Evolutionary conservation across 768 basidiomycete genomes (phyloP).

Genomic region (Psilocybe cubensis): DNA sequence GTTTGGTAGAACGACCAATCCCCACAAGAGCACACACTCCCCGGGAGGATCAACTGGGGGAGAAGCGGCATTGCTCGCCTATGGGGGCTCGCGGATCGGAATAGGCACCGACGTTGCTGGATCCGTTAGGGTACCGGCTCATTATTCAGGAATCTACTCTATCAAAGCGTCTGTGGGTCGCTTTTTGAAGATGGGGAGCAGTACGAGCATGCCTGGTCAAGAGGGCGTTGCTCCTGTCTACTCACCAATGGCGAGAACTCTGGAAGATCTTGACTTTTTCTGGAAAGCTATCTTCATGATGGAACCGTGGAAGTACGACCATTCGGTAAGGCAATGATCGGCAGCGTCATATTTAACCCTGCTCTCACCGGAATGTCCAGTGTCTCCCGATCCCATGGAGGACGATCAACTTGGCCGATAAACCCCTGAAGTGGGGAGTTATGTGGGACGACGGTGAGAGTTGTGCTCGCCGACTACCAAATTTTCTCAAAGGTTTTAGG

Average conservation of each 20-base stretch:
- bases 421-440: slow-evolving; percentile 56
- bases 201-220: slow-evolving; percentile 54
- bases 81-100: slow-evolving; percentile 62
- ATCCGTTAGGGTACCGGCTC: slow-evolving; percentile 66
- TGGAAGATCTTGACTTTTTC: slow-evolving; percentile 65
- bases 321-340: slow-evolving; percentile 31
- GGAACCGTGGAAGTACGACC: slow-evolving; percentile 70
- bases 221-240: slow-evolving; percentile 59
- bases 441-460: slow-evolving; percentile 64
- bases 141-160: slow-evolving; percentile 65
- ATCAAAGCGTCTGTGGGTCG: slow-evolving; percentile 55
- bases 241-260: slow-evolving; percentile 63
- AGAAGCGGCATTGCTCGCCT: slow-evolving; percentile 65
- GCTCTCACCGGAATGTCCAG: background rate
- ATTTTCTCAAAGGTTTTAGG: slow-evolving; percentile 36
- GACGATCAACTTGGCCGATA: slow-evolving; percentile 29
- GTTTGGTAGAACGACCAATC: slow-evolving; percentile 64
- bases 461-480: background rate
- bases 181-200: slow-evolving; percentile 49
- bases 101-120: slow-evolving; percentile 76
- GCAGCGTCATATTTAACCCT: background rate
- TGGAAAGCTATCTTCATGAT: slow-evolving; percentile 64
- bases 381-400: slow-evolving; percentile 45
- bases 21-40: slow-evolving; percentile 54
- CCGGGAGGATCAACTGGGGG: slow-evolving; percentile 75